Percentiles rank a stretch among this genome's conserved stretches.
These are phyloP conservation scores for Potentilla sterilis DNA, from an alignment of 306 rosid species.

Conservation along the genomic window DNA sequence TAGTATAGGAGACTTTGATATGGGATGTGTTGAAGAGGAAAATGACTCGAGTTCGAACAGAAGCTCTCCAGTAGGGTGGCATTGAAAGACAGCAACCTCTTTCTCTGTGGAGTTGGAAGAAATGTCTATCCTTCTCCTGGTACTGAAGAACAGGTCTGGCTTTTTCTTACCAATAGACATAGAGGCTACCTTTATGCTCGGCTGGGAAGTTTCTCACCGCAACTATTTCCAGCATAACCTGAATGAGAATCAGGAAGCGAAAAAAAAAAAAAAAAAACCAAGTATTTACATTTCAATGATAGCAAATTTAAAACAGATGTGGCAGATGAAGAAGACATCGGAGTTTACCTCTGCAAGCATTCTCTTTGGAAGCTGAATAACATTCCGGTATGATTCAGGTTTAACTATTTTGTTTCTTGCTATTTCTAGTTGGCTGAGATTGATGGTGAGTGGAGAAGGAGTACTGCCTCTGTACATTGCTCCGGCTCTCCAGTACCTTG, in stretches of 20 bases:
- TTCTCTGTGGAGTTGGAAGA: constrained; percentile 30
- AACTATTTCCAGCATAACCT: constrained; percentile 51
- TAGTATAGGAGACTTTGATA: constrained; percentile 21
- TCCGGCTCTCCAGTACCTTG: constrained; percentile 48
- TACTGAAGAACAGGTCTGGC: constrained; percentile 27
- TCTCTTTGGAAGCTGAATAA: constrained; percentile 37
- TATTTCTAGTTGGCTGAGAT: constrained; percentile 15
- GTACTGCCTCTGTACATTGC: constrained; percentile 37
- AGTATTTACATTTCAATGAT: not conserved
- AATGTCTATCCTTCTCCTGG: constrained; percentile 23
- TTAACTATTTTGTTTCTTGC: constrained; percentile 10
- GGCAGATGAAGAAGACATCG: not conserved
- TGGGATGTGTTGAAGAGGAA: constrained; percentile 8
- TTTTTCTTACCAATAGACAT: constrained; percentile 33
- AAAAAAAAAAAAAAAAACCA: not conserved
- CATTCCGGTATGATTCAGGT: constrained; percentile 15
- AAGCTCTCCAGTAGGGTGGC: constrained; percentile 38
- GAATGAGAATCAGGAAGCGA: constrained; percentile 21
- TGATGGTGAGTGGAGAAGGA: constrained; percentile 32
- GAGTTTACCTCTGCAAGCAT: constrained; percentile 36
- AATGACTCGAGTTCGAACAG: constrained; percentile 32
- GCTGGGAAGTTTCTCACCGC: constrained; percentile 36
- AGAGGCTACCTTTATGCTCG: constrained; percentile 18
- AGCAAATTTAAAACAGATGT: not conserved
- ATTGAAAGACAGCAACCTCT: constrained; percentile 38